Evolutionary conservation across 1,284 basidiomycete species (phyloP), one percentile per base, ranked within the genome.

Genomic region (Apiotrichum gamsii): DNA sequence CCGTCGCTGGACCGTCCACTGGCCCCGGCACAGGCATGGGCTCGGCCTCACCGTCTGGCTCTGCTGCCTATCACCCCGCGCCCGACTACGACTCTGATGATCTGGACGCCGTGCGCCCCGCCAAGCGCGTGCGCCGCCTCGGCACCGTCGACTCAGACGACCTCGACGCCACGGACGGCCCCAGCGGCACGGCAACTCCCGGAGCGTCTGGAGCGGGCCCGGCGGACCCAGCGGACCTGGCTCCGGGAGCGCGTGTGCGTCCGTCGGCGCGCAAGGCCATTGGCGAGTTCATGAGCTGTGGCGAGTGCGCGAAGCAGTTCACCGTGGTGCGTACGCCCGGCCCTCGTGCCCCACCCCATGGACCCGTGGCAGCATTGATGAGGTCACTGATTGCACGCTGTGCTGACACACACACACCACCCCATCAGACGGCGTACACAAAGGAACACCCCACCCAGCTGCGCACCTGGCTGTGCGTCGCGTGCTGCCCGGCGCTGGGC

Each of bases 341-440:
- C n/a, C n/a, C n/a, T n/a, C n/a, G n/a, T n/a, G n/a, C n/a, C n/a
- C n/a, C n/a, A n/a, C n/a, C n/a, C n/a, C n/a, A n/a, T 5, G 10
- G 31, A 29, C 9, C n/a, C 25, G 30, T 33, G 35, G 21, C 18
- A 28, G 11, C 25, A 28, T 28, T 6, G 25, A 11, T 28, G 11
- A 28, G 13, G 20, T 13, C 25, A 39, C 47, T 53, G 13, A 43
- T 28, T 11, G 35, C 18, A 10, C n/a, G n/a, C n/a, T n/a, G n/a
- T n/a, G n/a, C n/a, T n/a, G n/a, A n/a, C n/a, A n/a, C n/a, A n/a
- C n/a, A n/a, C n/a, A n/a, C n/a, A n/a, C n/a, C n/a, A n/a, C n/a
- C n/a, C n/a, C n/a, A n/a, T n/a, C 54, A 91, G 88, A 91, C 89
- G 0, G 83, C 80, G 54, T 91, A 91, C 60, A 93, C 90, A 0